Percentiles rank a stretch among this genome's conserved stretches.
Conservation (phyloP, 345 rosid species). For the Hevea brasiliensis region DNA sequence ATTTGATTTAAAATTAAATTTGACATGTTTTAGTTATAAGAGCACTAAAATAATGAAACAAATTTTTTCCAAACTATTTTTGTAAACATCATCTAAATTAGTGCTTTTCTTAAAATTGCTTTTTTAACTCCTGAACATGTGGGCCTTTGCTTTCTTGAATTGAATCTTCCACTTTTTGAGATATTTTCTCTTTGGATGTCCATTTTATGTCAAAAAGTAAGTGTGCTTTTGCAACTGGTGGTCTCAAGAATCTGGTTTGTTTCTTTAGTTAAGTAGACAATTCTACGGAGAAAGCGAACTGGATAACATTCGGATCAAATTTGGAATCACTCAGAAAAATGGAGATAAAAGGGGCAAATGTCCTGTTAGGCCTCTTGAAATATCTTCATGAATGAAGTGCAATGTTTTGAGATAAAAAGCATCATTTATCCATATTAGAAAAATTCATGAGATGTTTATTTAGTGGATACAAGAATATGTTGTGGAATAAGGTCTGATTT, state of each 20-base stretch:
- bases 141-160: slow-evolving; percentile 5
- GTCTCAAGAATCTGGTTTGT: slow-evolving; percentile 6
- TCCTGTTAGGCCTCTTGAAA: neutral
- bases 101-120: no score
- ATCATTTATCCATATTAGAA: neutral
- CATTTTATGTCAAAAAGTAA: slow-evolving; percentile 11
- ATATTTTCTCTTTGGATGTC: neutral
- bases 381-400: neutral
- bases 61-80: no score
- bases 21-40: no score
- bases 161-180: slow-evolving; percentile 5
- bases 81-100: no score
- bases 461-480: neutral
- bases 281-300: neutral
- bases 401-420: slow-evolving; percentile 2
- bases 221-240: slow-evolving; percentile 7
- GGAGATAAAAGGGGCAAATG: neutral
- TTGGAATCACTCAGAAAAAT: neutral
- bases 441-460: neutral
- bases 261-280: neutral
- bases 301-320: slow-evolving; percentile 15
- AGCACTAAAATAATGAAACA: no score
- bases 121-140: no score
- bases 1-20: no score
- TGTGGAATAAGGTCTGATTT: neutral